Evolutionary conservation across 345 rosid species (phyloP), one percentile per base, ranked within the genome.

Genomic region (Gossypium longicalyx): DNA sequence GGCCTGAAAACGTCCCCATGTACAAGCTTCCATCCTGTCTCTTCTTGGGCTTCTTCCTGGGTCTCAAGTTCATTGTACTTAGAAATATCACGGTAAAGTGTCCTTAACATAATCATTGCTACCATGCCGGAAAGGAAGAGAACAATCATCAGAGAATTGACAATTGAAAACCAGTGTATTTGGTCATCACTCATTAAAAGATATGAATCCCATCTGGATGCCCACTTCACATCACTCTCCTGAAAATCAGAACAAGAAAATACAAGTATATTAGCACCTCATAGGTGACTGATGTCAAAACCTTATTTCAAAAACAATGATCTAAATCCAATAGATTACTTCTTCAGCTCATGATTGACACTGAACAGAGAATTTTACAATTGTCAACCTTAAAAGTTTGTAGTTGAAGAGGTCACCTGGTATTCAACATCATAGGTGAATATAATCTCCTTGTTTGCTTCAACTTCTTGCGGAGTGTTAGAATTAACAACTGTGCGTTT

Each of bases 371-470:
- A 52, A 12, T 1, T 5, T 43, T 7, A 12, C 52, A 57, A 22
- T 29, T 38, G 16, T n/a, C 3, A 70, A 34, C 3, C 23, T 53
- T 43, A 57, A 13, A 54, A 72, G 47, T 29, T 71, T 19, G 69
- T 3, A 4, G 68, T 45, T 65, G 58, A 70, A 56, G n/a, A 82
- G 64, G 90, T 77, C 72, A 87, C 98, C 97, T 82, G 86, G 84
- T 91, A 93, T 44, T 89, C 97, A 77, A 93, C 95, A 80, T 91
- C 98, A 79, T 90, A 93, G 17, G 97, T 93, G 89, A 91, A 87
- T 66, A 93, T 86, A 65, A 93, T 85, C 82, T 93, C 98, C 66
- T 91, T 89, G 44, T 85, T 85, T 64, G 84, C 85, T 34, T 84
- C 93, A 73, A 91, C 93, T 84, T 91, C 98, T 83, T 89, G 98